Conservation (phyloP, 768 basidiomycete genomes). For the Coprinopsis marcescibilis region DNA sequence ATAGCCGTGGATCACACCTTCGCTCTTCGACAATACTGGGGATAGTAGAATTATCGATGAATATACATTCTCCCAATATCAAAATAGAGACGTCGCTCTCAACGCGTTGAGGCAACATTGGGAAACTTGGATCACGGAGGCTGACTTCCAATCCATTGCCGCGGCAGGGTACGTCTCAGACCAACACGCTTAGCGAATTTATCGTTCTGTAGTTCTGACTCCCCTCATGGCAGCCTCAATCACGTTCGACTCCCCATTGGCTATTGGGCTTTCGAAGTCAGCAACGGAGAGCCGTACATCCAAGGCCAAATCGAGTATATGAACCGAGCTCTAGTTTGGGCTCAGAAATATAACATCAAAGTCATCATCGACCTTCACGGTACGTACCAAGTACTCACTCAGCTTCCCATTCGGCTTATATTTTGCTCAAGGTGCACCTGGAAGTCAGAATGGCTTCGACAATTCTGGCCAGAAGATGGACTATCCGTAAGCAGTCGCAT, state of each 20-base stretch:
- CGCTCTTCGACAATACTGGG: slow-evolving; percentile 61
- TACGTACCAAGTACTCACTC: slow-evolving; percentile 8
- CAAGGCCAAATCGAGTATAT: slow-evolving; percentile 71
- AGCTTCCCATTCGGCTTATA: neutral
- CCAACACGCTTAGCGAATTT: too few species aligned
- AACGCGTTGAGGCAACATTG: slow-evolving; percentile 55
- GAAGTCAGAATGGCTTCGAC: slow-evolving; percentile 79
- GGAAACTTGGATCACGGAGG: slow-evolving; percentile 76
- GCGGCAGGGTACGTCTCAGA: slow-evolving; percentile 62
- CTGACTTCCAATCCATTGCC: slow-evolving; percentile 68
- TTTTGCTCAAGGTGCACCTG: slow-evolving; percentile 51
- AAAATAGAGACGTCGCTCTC: slow-evolving; percentile 41
- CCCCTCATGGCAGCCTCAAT: slow-evolving; percentile 46
- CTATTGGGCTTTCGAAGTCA: slow-evolving; percentile 83
- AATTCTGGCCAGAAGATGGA: slow-evolving; percentile 66
- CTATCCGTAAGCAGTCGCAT: slow-evolving; percentile 34
- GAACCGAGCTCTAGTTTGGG: slow-evolving; percentile 61
- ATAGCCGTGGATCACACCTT: slow-evolving; percentile 76
- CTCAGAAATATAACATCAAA: slow-evolving; percentile 61
- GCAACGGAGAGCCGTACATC: slow-evolving; percentile 68
- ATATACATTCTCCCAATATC: slow-evolving; percentile 66
- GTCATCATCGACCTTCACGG: slow-evolving; percentile 75
- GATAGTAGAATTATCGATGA: slow-evolving; percentile 64
- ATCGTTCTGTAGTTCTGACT: neutral
- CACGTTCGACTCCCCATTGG: slow-evolving; percentile 82